Evolutionary conservation across 23 red algal genomes (phyloP).

Genomic region (Gracilariopsis chorda): DNA sequence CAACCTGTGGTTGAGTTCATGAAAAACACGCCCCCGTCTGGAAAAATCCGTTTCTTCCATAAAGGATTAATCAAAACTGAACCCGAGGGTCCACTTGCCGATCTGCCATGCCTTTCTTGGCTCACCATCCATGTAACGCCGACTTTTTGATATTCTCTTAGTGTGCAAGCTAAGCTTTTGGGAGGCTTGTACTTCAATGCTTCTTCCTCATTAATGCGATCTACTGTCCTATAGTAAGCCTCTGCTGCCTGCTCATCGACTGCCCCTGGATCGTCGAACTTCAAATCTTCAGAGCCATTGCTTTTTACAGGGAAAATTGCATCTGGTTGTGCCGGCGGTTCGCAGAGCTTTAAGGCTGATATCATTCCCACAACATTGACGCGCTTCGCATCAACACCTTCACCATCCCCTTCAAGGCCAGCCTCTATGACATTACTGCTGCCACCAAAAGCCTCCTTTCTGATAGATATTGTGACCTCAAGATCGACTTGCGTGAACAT

Average conservation of each 20-base stretch:
- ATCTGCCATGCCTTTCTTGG: slow-evolving; percentile 35
- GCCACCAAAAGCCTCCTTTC: slow-evolving; percentile 35
- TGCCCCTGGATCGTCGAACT: slow-evolving; percentile 21
- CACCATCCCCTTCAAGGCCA: neutral
- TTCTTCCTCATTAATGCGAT: slow-evolving; percentile 13
- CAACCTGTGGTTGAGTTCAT: slow-evolving; percentile 46
- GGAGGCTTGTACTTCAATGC: slow-evolving; percentile 35
- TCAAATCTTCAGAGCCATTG: neutral
- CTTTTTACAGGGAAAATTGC: neutral
- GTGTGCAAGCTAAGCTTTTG: slow-evolving; percentile 12
- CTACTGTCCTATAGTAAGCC: slow-evolving; percentile 37
- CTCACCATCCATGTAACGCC: slow-evolving; percentile 49
- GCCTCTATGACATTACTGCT: neutral
- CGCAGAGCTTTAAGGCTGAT: slow-evolving; percentile 18
- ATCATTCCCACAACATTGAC: slow-evolving; percentile 41
- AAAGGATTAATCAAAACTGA: slow-evolving; percentile 46
- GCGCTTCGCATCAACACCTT: slow-evolving; percentile 46
- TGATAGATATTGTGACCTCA: slow-evolving; percentile 25
- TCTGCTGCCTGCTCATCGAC: slow-evolving; percentile 39
- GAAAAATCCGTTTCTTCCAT: slow-evolving; percentile 46
- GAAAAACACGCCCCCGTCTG: slow-evolving; percentile 68
- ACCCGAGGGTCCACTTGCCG: neutral
- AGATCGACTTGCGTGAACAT: slow-evolving; percentile 34
- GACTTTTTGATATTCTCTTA: slow-evolving; percentile 55
- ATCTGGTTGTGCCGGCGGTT: neutral